A percentile compares a stretch with the other conserved stretches of the same genome.
phyloP scores from a whole-genome alignment of 2,329 filamentous ascomycete species.

The Phoma herbarum region DNA sequence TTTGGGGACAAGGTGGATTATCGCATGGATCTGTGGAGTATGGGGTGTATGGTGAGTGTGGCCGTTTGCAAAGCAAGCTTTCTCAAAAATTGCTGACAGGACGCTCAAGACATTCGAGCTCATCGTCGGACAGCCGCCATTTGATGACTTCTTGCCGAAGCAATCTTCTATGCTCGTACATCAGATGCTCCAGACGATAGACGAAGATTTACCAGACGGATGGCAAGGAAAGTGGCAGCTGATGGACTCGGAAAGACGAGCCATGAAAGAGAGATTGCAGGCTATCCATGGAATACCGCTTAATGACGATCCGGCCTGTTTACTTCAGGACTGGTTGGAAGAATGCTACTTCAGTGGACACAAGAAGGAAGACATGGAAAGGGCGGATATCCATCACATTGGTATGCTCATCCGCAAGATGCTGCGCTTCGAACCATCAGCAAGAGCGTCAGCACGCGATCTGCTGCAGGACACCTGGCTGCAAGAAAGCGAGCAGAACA shows the following conservation, averaged over 20 bases:
- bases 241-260: background rate
- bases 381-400: background rate
- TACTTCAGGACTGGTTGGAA: background rate
- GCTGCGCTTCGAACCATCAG: background rate
- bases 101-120: constrained; percentile 41
- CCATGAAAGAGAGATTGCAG: background rate
- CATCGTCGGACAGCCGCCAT: constrained; percentile 51
- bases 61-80: background rate
- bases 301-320: background rate
- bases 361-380: background rate
- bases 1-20: constrained; percentile 49
- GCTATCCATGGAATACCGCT: background rate
- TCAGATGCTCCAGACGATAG: constrained; percentile 50
- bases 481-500: constrained; percentile 1
- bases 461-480: background rate
- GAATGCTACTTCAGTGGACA: background rate
- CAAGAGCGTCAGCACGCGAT: background rate
- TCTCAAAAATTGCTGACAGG: background rate
- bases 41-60: constrained; percentile 49
- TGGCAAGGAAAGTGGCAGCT: background rate
- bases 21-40: constrained; percentile 52
- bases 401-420: background rate
- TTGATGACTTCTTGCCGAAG: constrained; percentile 50
- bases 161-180: constrained; percentile 39
- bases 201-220: background rate